Conservation (phyloP, 2,329 filamentous ascomycete species). For the Calonectria leucothoes region DNA sequence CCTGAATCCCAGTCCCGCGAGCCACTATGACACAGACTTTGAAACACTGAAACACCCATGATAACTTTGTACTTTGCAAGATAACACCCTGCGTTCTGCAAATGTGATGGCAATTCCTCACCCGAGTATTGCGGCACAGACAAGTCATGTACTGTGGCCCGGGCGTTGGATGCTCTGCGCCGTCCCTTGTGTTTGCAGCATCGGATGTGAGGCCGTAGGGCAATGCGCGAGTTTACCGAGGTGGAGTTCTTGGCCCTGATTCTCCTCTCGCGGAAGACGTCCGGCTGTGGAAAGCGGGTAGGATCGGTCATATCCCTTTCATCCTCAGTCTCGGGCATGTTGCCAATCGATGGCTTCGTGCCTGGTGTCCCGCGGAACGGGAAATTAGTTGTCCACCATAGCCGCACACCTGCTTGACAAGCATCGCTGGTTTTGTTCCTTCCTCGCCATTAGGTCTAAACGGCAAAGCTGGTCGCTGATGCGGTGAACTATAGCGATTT, state of each 20-base stretch:
- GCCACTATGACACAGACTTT: constrained; percentile 3
- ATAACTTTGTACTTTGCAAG: background rate
- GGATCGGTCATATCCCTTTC: background rate
- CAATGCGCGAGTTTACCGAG: background rate
- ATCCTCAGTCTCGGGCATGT: background rate
- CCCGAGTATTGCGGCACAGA: background rate
- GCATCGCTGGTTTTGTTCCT: background rate
- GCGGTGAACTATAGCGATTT: background rate
- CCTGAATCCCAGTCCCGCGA: background rate
- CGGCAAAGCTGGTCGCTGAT: background rate
- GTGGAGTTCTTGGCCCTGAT: background rate
- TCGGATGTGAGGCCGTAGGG: background rate
- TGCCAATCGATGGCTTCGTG: background rate
- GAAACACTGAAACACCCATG: background rate
- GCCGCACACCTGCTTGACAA: background rate
- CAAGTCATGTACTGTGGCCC: background rate
- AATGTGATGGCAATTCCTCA: background rate
- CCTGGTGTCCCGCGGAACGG: background rate
- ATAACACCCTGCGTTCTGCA: background rate
- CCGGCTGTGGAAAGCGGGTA: background rate
- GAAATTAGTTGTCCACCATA: background rate
- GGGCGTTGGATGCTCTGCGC: background rate
- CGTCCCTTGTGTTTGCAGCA: background rate
- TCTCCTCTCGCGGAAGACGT: background rate
- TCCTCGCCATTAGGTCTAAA: background rate